Conservation (phyloP, 331 rosid species). For the Dryas integrifolia region DNA sequence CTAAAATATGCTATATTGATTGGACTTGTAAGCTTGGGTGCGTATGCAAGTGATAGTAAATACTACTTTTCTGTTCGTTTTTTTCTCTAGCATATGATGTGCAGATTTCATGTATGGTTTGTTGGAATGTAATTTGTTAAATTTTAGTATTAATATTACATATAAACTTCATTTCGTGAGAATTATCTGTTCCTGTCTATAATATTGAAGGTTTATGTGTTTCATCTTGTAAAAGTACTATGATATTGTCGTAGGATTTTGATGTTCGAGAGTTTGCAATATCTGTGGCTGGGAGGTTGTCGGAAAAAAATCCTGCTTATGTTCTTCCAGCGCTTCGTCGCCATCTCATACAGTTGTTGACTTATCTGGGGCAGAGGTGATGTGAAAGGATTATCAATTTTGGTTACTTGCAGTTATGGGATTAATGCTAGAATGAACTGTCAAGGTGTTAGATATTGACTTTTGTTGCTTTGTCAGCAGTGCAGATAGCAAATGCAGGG, state of each 20-base stretch:
- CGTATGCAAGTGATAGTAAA: background rate
- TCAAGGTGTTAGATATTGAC: constrained; percentile 27
- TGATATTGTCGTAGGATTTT: constrained; percentile 62
- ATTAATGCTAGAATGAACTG: constrained; percentile 16
- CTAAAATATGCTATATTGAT: background rate
- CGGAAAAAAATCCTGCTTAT: constrained; percentile 97
- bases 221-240: constrained; percentile 17
- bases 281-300: constrained; percentile 91
- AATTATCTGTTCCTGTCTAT: background rate
- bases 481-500: constrained; percentile 98
- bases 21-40: background rate
- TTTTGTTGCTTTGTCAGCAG: constrained; percentile 63
- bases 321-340: constrained; percentile 99
- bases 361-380: constrained; percentile 92
- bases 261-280: constrained; percentile 93
- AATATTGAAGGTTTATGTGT: background rate
- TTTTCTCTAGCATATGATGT: background rate
- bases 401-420: constrained; percentile 12
- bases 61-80: background rate
- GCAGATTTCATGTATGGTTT: background rate
- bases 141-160: background rate
- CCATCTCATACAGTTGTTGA: constrained; percentile 90
- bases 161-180: background rate
- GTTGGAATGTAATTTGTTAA: background rate
- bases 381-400: constrained; percentile 16